A percentile compares a stretch with the other conserved stretches of the same genome.
Evolutionary conservation across 208 protist species (phyloP).

Genomic region (Sergeia podlipaevii): DNA sequence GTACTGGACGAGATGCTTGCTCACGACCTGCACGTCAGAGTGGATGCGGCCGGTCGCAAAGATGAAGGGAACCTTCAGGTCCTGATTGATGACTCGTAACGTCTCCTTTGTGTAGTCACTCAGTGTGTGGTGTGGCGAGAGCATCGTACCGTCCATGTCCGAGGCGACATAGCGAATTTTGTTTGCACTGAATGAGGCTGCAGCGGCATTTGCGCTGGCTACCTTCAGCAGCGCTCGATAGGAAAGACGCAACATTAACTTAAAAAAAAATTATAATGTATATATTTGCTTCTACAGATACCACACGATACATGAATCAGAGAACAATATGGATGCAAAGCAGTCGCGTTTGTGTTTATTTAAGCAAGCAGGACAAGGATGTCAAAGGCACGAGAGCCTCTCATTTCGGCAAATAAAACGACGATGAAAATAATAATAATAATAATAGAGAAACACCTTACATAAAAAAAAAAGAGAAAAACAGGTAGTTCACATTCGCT

Average conservation of each 20-base stretch:
- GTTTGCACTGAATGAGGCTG: slow-evolving; percentile 3
- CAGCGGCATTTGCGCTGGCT: too few relatives aligned
- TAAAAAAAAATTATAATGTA: too few relatives aligned
- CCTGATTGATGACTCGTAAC: slow-evolving; percentile 11
- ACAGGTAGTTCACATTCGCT: neutral
- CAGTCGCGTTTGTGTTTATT: too few relatives aligned
- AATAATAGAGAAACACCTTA: neutral
- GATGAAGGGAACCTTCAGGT: slow-evolving; percentile 23
- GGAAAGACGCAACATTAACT: too few relatives aligned
- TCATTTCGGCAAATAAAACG: too few relatives aligned
- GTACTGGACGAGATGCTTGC: too few relatives aligned
- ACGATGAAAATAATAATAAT: neutral
- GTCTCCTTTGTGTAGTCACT: slow-evolving; percentile 16
- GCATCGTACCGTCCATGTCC: slow-evolving; percentile 56
- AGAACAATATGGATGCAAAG: too few relatives aligned
- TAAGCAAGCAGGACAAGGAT: too few relatives aligned
- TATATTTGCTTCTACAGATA: too few relatives aligned
- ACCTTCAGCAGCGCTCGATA: too few relatives aligned
- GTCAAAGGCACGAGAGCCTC: too few relatives aligned
- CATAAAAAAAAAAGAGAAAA: neutral
- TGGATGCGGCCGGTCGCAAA: slow-evolving; percentile 52
- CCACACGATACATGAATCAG: too few relatives aligned
- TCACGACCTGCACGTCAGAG: slow-evolving; percentile 33
- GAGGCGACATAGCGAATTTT: slow-evolving; percentile 19
- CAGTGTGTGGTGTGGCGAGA: slow-evolving; percentile 27